These are phyloP conservation scores for Rhizophagus sp. DNA, from an alignment of 192 early-diverging fungal genomes.

Conservation along the genomic window DNA sequence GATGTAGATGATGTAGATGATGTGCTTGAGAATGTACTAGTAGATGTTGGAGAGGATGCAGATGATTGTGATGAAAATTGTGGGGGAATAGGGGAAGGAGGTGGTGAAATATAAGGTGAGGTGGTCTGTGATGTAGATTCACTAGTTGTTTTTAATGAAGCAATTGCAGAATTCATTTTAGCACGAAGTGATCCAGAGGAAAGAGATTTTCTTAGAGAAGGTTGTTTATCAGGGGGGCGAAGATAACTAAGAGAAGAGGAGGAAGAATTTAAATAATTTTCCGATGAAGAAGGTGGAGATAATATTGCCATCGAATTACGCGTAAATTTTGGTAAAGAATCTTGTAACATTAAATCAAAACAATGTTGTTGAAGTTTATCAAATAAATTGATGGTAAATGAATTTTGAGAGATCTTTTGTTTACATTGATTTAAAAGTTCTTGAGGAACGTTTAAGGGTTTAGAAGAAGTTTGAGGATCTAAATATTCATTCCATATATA, in stretches of 20 bases:
- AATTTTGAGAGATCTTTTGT: constrained; percentile 9
- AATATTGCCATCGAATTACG: constrained; percentile 10
- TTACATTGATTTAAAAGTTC: constrained; percentile 18
- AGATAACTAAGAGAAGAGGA: background rate
- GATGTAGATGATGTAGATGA: background rate
- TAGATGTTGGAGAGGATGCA: background rate
- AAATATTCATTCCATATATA: constrained; percentile 29
- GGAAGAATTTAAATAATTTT: background rate
- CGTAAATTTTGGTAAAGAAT: constrained; percentile 31
- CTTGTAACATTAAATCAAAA: constrained; percentile 30
- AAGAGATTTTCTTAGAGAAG: background rate
- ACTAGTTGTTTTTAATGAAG: background rate
- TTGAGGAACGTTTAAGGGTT: constrained; percentile 30
- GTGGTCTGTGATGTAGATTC: background rate
- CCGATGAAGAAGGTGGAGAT: background rate
- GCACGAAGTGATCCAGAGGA: constrained; percentile 17
- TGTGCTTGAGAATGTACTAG: background rate
- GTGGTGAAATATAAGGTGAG: background rate
- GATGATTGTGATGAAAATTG: background rate
- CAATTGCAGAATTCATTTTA: background rate
- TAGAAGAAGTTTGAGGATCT: constrained; percentile 20
- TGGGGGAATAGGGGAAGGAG: background rate
- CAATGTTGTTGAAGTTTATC: constrained; percentile 35
- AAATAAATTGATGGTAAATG: constrained; percentile 10
- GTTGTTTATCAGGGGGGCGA: background rate